A percentile compares a stretch with the other conserved stretches of the same genome.
Evolutionary conservation across 1,284 basidiomycete species (phyloP).

Genomic region (Fomitopsis pinicola): DNA sequence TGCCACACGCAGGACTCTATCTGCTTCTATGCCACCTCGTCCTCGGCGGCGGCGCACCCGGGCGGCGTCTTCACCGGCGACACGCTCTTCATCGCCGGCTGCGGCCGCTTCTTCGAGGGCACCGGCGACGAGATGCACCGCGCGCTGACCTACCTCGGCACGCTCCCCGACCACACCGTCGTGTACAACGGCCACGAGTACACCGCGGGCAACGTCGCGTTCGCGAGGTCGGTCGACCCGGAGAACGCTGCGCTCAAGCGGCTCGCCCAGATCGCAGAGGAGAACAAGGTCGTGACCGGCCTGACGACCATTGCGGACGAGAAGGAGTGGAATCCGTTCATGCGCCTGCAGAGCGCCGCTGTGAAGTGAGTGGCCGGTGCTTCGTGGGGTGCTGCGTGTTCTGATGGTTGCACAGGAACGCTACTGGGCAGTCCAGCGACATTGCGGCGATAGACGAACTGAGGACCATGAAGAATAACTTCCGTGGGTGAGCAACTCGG

Average conservation of each 20-base stretch:
- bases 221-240: slow-evolving; percentile 66
- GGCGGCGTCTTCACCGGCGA: slow-evolving; percentile 93
- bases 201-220: slow-evolving; percentile 65
- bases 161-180: slow-evolving; percentile 77
- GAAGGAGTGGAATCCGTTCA: slow-evolving; percentile 84
- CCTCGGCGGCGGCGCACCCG: slow-evolving; percentile 41
- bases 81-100: slow-evolving; percentile 92
- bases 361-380: slow-evolving; percentile 43
- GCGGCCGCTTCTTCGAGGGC: slow-evolving; percentile 98
- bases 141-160: slow-evolving; percentile 72
- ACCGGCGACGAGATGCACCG: slow-evolving; percentile 81
- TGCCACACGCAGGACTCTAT: slow-evolving; percentile 98
- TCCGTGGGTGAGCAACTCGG: slow-evolving; percentile 43
- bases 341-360: slow-evolving; percentile 58
- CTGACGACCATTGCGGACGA: slow-evolving; percentile 82
- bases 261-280: slow-evolving; percentile 49
- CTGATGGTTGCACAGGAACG: slow-evolving; percentile 31
- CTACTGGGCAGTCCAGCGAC: slow-evolving; percentile 43
- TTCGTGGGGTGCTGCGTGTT: neutral
- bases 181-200: slow-evolving; percentile 95
- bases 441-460: slow-evolving; percentile 69
- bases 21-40: slow-evolving; percentile 79
- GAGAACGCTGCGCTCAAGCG: slow-evolving; percentile 50
- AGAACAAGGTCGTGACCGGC: slow-evolving; percentile 65
- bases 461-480: slow-evolving; percentile 82